Conservation (phyloP, 345 rosid species). For the Geranium brycei region DNA sequence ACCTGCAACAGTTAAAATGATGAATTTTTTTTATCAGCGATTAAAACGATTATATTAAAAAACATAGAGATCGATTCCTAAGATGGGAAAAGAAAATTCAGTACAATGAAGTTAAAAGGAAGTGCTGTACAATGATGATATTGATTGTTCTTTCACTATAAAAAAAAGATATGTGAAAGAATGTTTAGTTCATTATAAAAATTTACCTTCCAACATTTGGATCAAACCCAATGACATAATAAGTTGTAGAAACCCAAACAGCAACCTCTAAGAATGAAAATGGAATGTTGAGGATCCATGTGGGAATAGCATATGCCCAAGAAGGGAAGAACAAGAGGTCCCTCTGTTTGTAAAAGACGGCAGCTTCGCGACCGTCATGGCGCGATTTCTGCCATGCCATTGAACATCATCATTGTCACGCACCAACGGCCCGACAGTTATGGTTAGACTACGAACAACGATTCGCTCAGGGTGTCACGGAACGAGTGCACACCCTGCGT, state of each 20-base stretch:
- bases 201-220: conserved; percentile 30
- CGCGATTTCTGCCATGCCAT: conserved; percentile 24
- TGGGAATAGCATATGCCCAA: conserved; percentile 34
- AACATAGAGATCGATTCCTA: too few species aligned
- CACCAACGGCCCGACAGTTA: too few species aligned
- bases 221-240: conserved; percentile 35
- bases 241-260: conserved; percentile 26
- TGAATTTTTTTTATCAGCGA: too few species aligned
- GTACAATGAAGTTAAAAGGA: too few species aligned
- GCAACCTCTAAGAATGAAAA: conserved; percentile 25
- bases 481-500: too few species aligned
- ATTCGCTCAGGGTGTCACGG: too few species aligned
- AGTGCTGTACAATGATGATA: too few species aligned
- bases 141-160: too few species aligned
- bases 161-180: neutral
- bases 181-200: neutral
- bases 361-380: conserved; percentile 30
- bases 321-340: conserved; percentile 34
- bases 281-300: conserved; percentile 39
- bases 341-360: conserved; percentile 45
- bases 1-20: conserved; percentile 16
- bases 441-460: too few species aligned
- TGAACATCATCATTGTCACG: conserved; percentile 16
- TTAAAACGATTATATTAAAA: too few species aligned
- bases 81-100: too few species aligned